These are phyloP conservation scores for Ceratopteris richardii DNA, from an alignment of 75 land plant genomes.

Conservation along the genomic window DNA sequence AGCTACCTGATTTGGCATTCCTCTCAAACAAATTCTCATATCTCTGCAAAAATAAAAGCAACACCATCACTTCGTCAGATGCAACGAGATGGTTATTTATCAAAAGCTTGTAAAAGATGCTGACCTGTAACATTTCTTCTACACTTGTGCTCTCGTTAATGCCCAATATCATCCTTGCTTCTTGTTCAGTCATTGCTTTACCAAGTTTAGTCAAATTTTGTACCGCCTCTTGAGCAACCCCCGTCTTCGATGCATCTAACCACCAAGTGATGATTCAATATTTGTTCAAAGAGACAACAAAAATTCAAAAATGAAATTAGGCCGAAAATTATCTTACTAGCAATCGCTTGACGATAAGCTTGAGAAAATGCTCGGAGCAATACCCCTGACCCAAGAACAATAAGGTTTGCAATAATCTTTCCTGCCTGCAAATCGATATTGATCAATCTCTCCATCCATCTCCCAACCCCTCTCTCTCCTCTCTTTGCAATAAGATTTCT, in stretches of 20 bases:
- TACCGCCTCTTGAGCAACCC: slow-evolving; percentile 78
- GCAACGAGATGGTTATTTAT: too few species aligned
- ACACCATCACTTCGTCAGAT: too few species aligned
- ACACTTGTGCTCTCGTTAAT: slow-evolving; percentile 52
- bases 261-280: too few species aligned
- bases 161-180: slow-evolving; percentile 82
- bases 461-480: slow-evolving; percentile 2
- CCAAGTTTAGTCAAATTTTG: slow-evolving; percentile 39
- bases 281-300: too few species aligned
- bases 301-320: too few species aligned
- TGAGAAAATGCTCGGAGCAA: slow-evolving; percentile 59
- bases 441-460: neutral
- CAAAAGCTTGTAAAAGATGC: too few species aligned
- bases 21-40: too few species aligned
- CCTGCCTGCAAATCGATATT: slow-evolving; percentile 32
- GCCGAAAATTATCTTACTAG: slow-evolving; percentile 55
- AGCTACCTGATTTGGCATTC: too few species aligned
- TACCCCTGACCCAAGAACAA: slow-evolving; percentile 68
- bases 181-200: slow-evolving; percentile 68
- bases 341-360: slow-evolving; percentile 72
- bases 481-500: too few species aligned
- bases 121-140: slow-evolving; percentile 69
- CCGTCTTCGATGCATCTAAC: slow-evolving; percentile 67
- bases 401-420: slow-evolving; percentile 61
- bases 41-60: too few species aligned